Percentiles rank a stretch among this genome's conserved stretches.
Evolutionary conservation across 805 yeast species (phyloP).

Genomic region (Metahyphopichia silvanorum): DNA sequence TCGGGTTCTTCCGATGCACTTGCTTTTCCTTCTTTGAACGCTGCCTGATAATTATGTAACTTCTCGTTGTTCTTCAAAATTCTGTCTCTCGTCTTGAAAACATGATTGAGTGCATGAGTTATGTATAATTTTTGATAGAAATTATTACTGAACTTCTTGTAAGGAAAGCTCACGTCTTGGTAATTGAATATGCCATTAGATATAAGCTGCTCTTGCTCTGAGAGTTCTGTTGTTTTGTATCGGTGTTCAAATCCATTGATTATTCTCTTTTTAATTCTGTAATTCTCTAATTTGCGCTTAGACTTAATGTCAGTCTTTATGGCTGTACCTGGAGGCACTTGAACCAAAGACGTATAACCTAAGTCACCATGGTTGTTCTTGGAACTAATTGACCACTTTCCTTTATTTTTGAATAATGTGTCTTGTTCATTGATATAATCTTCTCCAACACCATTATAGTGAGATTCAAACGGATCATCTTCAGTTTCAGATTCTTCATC

Average conservation of each 20-base stretch:
- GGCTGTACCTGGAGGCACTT: slow-evolving; percentile 26
- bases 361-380: slow-evolving; percentile 14
- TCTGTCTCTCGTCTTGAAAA: slow-evolving; percentile 83
- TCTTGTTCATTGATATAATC: slow-evolving; percentile 26
- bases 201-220: slow-evolving; percentile 45
- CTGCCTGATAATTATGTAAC: slow-evolving; percentile 41
- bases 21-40: slow-evolving; percentile 32
- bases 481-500: slow-evolving; percentile 36
- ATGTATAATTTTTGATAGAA: slow-evolving; percentile 60
- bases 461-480: slow-evolving; percentile 73
- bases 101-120: slow-evolving; percentile 77
- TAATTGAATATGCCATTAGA: slow-evolving; percentile 69
- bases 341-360: slow-evolving; percentile 30
- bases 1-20: slow-evolving; percentile 51
- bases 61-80: slow-evolving; percentile 73
- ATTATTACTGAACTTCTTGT: slow-evolving; percentile 47
- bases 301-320: slow-evolving; percentile 2
- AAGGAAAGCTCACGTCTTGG: slow-evolving; percentile 65
- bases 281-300: slow-evolving; percentile 12
- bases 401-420: slow-evolving; percentile 10
- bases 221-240: slow-evolving; percentile 10
- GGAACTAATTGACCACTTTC: slow-evolving; percentile 24
- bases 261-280: slow-evolving; percentile 28
- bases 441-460: slow-evolving; percentile 57
- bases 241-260: slow-evolving; percentile 14